phyloP scores from a whole-genome alignment of 306 rosid genomes.

The Geum urbanum region DNA sequence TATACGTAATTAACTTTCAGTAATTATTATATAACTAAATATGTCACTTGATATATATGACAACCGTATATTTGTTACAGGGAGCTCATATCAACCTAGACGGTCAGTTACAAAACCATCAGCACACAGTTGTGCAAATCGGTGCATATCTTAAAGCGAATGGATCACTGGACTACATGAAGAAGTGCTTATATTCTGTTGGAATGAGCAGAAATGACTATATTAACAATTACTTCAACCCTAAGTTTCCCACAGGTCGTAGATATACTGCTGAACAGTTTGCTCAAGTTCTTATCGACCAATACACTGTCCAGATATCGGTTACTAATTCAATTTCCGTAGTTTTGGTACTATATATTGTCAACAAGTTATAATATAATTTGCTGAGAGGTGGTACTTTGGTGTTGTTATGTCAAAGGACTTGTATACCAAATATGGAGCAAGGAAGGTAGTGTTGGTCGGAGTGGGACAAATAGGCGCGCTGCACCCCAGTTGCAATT shows the following conservation, averaged over 20 bases:
- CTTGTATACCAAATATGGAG: too few species aligned
- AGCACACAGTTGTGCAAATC: conserved; percentile 21
- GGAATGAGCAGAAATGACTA: conserved; percentile 57
- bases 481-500: too few species aligned
- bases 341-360: not conserved
- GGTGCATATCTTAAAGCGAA: conserved; percentile 13
- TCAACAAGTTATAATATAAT: not conserved
- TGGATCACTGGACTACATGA: conserved; percentile 12
- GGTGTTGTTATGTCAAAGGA: too few species aligned
- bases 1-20: not conserved
- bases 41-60: not conserved
- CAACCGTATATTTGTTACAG: conserved; percentile 23
- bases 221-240: conserved; percentile 50
- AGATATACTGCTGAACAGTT: conserved; percentile 32
- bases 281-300: conserved; percentile 34
- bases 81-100: conserved; percentile 35
- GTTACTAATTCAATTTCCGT: conserved; percentile 19
- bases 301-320: conserved; percentile 30
- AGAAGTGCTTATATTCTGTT: conserved; percentile 53
- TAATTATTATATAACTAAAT: not conserved
- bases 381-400: not conserved
- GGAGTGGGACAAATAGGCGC: too few species aligned
- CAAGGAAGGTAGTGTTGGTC: too few species aligned
- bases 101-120: conserved; percentile 38
- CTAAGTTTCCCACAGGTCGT: conserved; percentile 28